Evolutionary conservation across 192 early-diverging fungal species (phyloP), one percentile per base, ranked within the genome.

Genomic region (Obelidium mucronatum): DNA sequence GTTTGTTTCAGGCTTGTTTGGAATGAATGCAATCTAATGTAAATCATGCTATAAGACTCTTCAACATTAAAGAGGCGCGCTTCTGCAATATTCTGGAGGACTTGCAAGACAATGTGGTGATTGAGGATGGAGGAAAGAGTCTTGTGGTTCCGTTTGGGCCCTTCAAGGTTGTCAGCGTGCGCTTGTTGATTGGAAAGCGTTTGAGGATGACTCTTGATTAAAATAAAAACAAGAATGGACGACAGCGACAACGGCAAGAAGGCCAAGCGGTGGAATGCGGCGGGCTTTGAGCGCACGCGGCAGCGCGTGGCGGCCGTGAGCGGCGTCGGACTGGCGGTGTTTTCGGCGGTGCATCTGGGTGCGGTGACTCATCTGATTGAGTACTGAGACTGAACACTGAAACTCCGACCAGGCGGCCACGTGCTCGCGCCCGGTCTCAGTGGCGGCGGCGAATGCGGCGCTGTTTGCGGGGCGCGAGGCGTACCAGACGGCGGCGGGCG

Each of bases 41-140:
- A n/a, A 52, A 52, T n/a, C n/a, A n/a, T n/a, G n/a, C n/a, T 24
- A 44, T 2, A 73, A 93, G 92, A 35, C 40, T 74, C 1, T 65
- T 93, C 33, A 71, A 76, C 2, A 73, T 93, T 65, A 75, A 82
- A 24, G 76, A 74, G 26, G 83, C 90, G 5, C 72, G 81, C 30
- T 79, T 83, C 72, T 92, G 90, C 62, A 97, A 97, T 77, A 86
- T 95, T 15, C 64, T 97, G 48, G 95, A 97, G 81, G 93, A 96
- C 55, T 81, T 80, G n/a, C 67, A 80, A 55, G 73, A 61, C 22
- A 70, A 80, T 1, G 37, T 82, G 3, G n/a, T 74, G 11, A 30
- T 87, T 3, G 67, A 48, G 34, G 74, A 69, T 8, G 79, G 61
- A 36, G 76, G 80, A 33, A 62, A 73, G 31, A 76, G 72, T 37